These are phyloP conservation scores for Hericium rajendrae DNA, from an alignment of 768 basidiomycete genomes.

Conservation along the genomic window DNA sequence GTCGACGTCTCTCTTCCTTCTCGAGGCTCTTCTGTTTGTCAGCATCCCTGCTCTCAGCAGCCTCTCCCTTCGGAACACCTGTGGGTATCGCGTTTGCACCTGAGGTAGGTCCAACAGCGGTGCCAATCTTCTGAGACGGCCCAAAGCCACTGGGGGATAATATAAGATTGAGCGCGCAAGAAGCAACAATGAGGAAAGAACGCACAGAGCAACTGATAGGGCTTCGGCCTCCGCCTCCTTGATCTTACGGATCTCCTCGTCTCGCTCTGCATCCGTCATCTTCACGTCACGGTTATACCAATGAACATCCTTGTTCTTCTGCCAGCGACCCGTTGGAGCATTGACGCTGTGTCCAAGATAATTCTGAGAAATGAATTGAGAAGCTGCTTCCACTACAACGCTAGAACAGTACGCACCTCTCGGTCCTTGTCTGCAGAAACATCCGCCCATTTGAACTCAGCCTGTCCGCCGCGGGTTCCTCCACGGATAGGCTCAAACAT, in stretches of 20 bases:
- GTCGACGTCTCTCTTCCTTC: slow-evolving; percentile 24
- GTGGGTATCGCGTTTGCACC: slow-evolving; percentile 23
- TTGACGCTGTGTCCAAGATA: slow-evolving; percentile 94
- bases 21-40: slow-evolving; percentile 14
- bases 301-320: slow-evolving; percentile 94
- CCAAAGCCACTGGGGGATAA: slow-evolving; percentile 54
- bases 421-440: slow-evolving; percentile 89
- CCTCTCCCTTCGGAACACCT: slow-evolving; percentile 1
- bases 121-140: slow-evolving; percentile 29
- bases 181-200: slow-evolving; percentile 5
- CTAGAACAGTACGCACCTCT: slow-evolving; percentile 43
- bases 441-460: slow-evolving; percentile 87
- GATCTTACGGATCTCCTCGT: slow-evolving; percentile 69
- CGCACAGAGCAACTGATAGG: slow-evolving; percentile 67
- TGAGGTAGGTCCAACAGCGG: slow-evolving; percentile 15
- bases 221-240: slow-evolving; percentile 91
- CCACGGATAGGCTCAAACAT: slow-evolving; percentile 86
- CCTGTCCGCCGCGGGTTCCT: slow-evolving; percentile 87
- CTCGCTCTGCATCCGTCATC: slow-evolving; percentile 34
- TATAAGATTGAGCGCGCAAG: neutral
- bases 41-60: slow-evolving; percentile 1
- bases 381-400: neutral
- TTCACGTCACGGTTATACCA: slow-evolving; percentile 77
- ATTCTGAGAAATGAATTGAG: slow-evolving; percentile 39
- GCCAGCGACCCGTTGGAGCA: slow-evolving; percentile 93